Base-by-base conservation (phyloP, 192 early-diverging fungal genomes). In the Linnemannia schmuckeri region DNA sequence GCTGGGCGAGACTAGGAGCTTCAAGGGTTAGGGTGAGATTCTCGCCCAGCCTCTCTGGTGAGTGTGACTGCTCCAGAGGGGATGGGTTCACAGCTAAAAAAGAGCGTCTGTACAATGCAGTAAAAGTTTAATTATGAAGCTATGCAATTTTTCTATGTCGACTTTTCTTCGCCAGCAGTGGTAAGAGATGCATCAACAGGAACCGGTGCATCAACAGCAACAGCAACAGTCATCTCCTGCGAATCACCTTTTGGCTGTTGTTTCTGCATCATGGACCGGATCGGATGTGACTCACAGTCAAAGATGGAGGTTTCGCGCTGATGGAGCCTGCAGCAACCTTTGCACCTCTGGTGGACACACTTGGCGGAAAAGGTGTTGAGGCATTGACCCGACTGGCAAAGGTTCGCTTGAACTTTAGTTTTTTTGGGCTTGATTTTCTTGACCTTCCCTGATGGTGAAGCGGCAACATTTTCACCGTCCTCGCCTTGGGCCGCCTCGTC, bases 301-400 rank as follows among this genome's bases (percentile, higher is more conserved):
- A 74, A 87, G 22, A 27, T 18, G 7, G 61, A 61, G 2, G 42
- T 69, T 15, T 73, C 79, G 3, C 66, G 55, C 72, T 81, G 80
- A 47, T 78, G 75, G 22, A 37, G 42, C 7, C 79, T 61, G 44
- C 85, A 87, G 52, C 85, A 87, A 6, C 70, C 71, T 27, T 81
- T 87, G 46, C 85, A 87, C 44, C 75, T 35, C 54, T 87, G 79
- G 63, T 87, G 78, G n/a, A 81, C 69, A 75, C 85, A 87, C 27
- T 77, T 81, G 35, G 80, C 44, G 6, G 85, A 81, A 24, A 63
- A 78, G 6, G 71, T 75, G 57, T 81, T 78, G n/a, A 41, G 68
- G 69, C 85, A 87, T 1, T 41, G 24, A 30, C 30, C 72, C 22
- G 74, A 49, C 10, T 71, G 68, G 38, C 85, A 87, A 8, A 81